phyloP scores from a whole-genome alignment of 2,329 filamentous ascomycete genomes.

The Bipolaris zeicola region DNA sequence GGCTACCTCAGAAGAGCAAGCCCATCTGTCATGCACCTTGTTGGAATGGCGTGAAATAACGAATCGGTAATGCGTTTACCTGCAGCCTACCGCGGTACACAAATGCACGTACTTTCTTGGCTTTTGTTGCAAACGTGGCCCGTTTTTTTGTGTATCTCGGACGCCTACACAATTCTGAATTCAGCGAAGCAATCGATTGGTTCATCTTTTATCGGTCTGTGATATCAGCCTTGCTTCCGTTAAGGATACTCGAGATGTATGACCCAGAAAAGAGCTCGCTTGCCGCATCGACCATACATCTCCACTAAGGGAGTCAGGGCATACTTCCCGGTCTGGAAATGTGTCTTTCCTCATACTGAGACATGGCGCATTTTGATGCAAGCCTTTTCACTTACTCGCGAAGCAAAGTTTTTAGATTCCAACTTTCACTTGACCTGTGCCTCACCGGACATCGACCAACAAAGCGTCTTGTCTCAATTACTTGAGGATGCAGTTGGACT shows the following conservation, averaged over 20 bases:
- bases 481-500: slow-evolving; percentile 18
- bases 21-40: slow-evolving; percentile 20
- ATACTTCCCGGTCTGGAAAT: background rate
- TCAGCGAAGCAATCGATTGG: slow-evolving; percentile 21
- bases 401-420: slow-evolving; percentile 3
- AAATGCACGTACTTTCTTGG: slow-evolving; percentile 37
- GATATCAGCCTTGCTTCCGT: slow-evolving; percentile 16
- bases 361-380: slow-evolving; percentile 19
- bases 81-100: slow-evolving; percentile 41
- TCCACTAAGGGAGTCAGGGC: background rate
- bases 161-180: slow-evolving; percentile 19
- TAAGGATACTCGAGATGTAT: slow-evolving; percentile 34
- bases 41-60: slow-evolving; percentile 25
- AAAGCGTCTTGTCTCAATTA: slow-evolving; percentile 23
- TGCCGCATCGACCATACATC: background rate
- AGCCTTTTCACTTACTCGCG: slow-evolving; percentile 18
- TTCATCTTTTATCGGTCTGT: slow-evolving; percentile 22
- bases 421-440: slow-evolving; percentile 21
- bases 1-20: slow-evolving; percentile 9
- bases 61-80: slow-evolving; percentile 36
- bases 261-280: slow-evolving; percentile 6
- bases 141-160: slow-evolving; percentile 26
- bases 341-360: slow-evolving; percentile 3
- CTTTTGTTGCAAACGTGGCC: slow-evolving; percentile 43
- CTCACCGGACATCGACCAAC: slow-evolving; percentile 29